Evolutionary conservation across 768 basidiomycete species (phyloP), one percentile per base, ranked within the genome.

Genomic region (Galerina sulciceps): DNA sequence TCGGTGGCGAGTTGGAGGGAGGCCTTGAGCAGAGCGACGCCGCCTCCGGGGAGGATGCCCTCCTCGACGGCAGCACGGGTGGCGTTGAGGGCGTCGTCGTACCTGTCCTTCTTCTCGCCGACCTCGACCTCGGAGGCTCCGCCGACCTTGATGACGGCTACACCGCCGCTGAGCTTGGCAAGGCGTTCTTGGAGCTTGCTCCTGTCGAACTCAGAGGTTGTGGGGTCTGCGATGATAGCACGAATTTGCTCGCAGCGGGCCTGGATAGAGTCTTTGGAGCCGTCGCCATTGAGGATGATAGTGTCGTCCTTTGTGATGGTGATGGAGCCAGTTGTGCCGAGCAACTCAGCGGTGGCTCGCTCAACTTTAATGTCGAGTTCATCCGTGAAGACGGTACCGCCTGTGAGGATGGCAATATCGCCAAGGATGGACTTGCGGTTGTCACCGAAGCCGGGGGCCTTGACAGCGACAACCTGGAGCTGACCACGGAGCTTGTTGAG

Each of bases 401-500:
- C 96, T 4, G 96, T 98, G 65, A 99, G 88, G 78, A 99, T 97
- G 53, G 94, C 94, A 50, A 99, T 85, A 70, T 98, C 96, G 58
- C 96, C 96, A 54, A 99, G 90, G 78, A 98, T 93, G 55, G 89
- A 92, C 81, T 99, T 99, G 78, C 96, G 90, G 86, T 99, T 99
- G 79, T 99, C 96, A 68, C 96, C 96, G 73, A 99, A 99, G 51
- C 96, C 94, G 53, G 96, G 96, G 15, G 96, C 96, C 81, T 99
- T 98, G 78, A 99, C 87, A 47, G 94, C 96, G 48, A 79, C 89
- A 61, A 99, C 96, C 70, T 91, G 89, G 57, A 99, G 88, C 74
- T 98, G 96, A 35, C 96, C 96, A 64, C 96, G 93, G 61, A 99
- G 91, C 84, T 98, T 99, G 92, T 99, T 99, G 75, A 98, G 87